Base-by-base conservation (phyloP, 257 asterid species). In the Plectranthus barbatus region DNA sequence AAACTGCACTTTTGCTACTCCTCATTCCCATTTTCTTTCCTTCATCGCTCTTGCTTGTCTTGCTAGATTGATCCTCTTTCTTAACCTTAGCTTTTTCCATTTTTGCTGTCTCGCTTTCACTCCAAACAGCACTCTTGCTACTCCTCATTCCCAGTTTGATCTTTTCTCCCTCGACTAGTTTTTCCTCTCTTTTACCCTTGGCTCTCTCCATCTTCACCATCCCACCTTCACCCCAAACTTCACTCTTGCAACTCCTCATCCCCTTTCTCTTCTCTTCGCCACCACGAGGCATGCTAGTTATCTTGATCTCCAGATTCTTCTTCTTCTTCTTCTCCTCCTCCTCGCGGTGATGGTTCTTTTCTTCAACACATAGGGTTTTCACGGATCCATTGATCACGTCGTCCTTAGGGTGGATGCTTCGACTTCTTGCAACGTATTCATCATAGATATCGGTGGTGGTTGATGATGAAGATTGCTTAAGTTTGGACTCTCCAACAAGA, bases 381-480 rank as follows among this genome's bases (percentile, higher is more conserved):
- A 12, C 50, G 14, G 6, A 11, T 12, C 34, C 18, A 13, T 45
- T 11, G 6, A 33, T 8, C 24, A 20, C n/a, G n/a, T n/a, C 33
- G 7, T 41, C 60, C 52, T 44, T 60, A 7, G 5, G 50, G 12
- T 6, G 61, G 40, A 19, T n/a, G 15, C 69, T 60, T 9, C 77
- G 62, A 13, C 83, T 77, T 72, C 78, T 74, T 34, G 62, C 69
- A 41, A 80, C 54, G 29, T 74, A 80, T 13, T 80, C 79, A 15
- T 77, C 77, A n/a, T 80, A 74, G 17, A 74, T 23, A 23, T 77
- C 83, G 10, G 72, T 46, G 41, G 74, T 14, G 1, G 67, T 41
- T 7, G 80, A 58, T 7, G 70, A 58, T 7, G n/a, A n/a, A n/a
- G 74, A 40, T 52, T 39, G 64, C 17, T 45, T 33, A 3, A 69